Evolutionary conservation across 2,329 filamentous ascomycete species (phyloP).

Genomic region (Lachnellula subtilissima): DNA sequence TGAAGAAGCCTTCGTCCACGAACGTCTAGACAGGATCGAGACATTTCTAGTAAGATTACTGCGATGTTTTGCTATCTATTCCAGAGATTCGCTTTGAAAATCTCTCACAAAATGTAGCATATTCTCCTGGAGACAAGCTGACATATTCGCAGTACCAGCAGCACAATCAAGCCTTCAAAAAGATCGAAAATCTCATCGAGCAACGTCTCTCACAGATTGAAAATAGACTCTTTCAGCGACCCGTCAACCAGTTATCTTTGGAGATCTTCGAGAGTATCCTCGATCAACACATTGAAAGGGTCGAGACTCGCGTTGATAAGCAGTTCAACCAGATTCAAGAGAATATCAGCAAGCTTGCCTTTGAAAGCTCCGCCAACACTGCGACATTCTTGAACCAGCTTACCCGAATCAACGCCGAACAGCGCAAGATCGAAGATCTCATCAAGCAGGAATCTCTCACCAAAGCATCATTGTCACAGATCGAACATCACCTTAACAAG

Average conservation of each 20-base stretch:
- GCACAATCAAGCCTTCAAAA: neutral
- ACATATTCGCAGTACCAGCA: too few species aligned
- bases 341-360: neutral
- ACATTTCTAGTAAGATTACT: neutral
- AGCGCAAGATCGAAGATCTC: constrained; percentile 1
- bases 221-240: neutral
- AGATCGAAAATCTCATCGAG: neutral
- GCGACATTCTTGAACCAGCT: neutral
- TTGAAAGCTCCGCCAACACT: neutral
- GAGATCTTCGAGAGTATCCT: neutral
- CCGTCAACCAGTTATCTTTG: neutral
- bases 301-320: neutral
- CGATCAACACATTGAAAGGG: neutral
- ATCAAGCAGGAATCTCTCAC: neutral
- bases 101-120: too few species aligned
- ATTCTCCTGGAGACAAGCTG: too few species aligned
- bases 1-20: constrained; percentile 2
- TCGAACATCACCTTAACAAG: constrained; percentile 3
- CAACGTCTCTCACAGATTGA: neutral
- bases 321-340: neutral
- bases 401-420: neutral
- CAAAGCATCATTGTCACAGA: neutral
- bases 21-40: constrained; percentile 8
- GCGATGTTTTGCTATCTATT: neutral
- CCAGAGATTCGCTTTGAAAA: too few species aligned